Evolutionary conservation across 179 eudicot species (phyloP).

Genomic region (Beta lomatogona): DNA sequence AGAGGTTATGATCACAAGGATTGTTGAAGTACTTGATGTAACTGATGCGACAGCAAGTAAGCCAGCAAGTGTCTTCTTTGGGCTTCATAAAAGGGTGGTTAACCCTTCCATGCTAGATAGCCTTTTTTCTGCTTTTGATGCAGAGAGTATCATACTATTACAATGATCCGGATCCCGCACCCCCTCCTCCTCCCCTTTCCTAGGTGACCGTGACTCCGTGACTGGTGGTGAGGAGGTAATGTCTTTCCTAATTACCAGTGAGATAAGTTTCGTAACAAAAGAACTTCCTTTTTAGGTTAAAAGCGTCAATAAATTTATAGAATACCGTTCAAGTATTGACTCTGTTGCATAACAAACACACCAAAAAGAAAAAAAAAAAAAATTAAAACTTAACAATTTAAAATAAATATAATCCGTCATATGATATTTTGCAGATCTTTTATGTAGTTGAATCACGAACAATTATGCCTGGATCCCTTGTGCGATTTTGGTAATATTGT

Average conservation of each 20-base stretch:
- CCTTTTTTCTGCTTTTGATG: no score
- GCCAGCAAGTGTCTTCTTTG: not conserved
- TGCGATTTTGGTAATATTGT: not conserved
- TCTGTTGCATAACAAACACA: not conserved
- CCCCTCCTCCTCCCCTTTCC: not conserved
- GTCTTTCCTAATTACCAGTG: not conserved
- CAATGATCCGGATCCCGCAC: not conserved
- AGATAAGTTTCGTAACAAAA: not conserved
- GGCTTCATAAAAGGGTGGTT: not conserved
- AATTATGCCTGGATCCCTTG: not conserved
- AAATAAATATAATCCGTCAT: not conserved
- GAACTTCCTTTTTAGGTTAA: no score
- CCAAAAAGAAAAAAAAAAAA: no score
- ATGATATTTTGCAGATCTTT: not conserved
- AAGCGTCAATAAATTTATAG: not conserved
- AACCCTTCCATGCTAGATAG: slow-evolving; percentile 1
- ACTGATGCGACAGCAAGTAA: not conserved
- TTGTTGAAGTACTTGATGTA: not conserved
- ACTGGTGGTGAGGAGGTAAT: not conserved
- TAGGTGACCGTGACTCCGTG: not conserved
- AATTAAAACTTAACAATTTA: no score
- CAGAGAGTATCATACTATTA: no score
- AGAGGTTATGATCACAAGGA: not conserved
- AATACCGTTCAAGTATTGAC: not conserved
- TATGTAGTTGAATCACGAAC: not conserved